These are phyloP conservation scores for Macrophomina pseudophaseolina DNA, from an alignment of 2,329 filamentous ascomycete species.

Conservation along the genomic window DNA sequence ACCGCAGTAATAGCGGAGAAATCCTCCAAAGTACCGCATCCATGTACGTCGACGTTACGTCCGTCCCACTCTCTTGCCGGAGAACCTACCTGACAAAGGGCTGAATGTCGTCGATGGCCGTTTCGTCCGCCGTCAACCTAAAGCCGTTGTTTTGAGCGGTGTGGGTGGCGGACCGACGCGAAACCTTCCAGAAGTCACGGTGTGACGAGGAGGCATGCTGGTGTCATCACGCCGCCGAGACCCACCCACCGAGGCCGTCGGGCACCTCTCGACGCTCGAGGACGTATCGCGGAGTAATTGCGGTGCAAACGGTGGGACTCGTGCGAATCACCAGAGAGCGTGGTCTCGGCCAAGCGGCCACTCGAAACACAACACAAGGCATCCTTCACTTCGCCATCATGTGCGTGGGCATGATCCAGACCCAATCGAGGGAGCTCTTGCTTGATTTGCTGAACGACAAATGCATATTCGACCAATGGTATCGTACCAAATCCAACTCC, in stretches of 20 bases:
- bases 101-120: not conserved
- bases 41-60: not conserved
- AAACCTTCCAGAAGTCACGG: constrained; percentile 9
- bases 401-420: not conserved
- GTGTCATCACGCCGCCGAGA: constrained; percentile 7
- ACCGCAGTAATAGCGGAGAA: constrained; percentile 7
- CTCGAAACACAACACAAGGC: not conserved
- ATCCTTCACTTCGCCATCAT: not conserved
- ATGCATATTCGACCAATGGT: constrained; percentile 5
- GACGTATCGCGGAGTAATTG: not conserved
- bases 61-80: constrained; percentile 14
- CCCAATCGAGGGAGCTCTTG: not conserved
- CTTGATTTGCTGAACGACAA: constrained; percentile 5
- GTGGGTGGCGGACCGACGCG: constrained; percentile 11
- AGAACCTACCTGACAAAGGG: constrained; percentile 3
- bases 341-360: not conserved
- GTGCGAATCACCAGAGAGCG: not conserved
- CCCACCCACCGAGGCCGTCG: not conserved
- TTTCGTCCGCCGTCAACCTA: not conserved
- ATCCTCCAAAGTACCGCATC: not conserved
- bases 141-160: constrained; percentile 11
- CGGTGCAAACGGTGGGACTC: not conserved
- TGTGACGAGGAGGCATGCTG: constrained; percentile 12
- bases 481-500: not conserved
- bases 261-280: not conserved